Conservation (phyloP, 2,329 filamentous ascomycete species). For the Phyllosticta paracitricarpa region DNA sequence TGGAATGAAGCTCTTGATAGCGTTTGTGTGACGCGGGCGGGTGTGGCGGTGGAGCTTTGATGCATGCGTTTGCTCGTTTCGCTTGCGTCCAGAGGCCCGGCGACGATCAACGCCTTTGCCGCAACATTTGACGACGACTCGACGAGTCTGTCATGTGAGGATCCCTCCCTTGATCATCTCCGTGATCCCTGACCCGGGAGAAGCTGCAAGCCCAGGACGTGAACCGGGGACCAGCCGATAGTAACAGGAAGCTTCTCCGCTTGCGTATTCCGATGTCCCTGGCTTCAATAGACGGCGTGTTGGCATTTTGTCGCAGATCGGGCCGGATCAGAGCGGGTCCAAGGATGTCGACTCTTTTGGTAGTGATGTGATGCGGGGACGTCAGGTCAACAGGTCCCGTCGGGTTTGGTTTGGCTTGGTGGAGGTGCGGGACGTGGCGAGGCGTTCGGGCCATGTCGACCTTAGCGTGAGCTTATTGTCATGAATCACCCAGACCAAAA, state of each 20-base stretch:
- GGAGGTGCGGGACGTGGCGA: constrained; percentile 9
- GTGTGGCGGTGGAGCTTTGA: constrained; percentile 3
- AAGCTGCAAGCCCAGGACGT: constrained; percentile 1
- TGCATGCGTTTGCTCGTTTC: not conserved
- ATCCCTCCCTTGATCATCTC: not conserved
- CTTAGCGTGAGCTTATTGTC: constrained; percentile 10
- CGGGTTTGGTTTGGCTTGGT: not conserved
- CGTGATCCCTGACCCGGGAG: not conserved
- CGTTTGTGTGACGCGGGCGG: constrained; percentile 8
- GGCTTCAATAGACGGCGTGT: too few species aligned
- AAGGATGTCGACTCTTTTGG: too few species aligned
- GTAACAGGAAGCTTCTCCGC: constrained; percentile 6
- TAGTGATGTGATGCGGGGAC: not conserved
- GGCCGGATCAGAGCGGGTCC: too few species aligned
- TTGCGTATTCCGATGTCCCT: not conserved
- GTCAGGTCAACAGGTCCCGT: not conserved
- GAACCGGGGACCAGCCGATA: constrained; percentile 8
- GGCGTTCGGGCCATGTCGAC: constrained; percentile 10
- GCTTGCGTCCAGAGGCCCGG: not conserved
- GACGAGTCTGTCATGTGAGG: not conserved
- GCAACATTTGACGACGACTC: not conserved
- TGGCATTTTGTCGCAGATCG: too few species aligned
- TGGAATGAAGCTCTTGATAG: constrained; percentile 7
- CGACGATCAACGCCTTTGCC: constrained; percentile 10
- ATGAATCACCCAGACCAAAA: constrained; percentile 9